Base-by-base conservation (phyloP, 2,329 filamentous ascomycete species). In the Paracamarosporium sp. region DNA sequence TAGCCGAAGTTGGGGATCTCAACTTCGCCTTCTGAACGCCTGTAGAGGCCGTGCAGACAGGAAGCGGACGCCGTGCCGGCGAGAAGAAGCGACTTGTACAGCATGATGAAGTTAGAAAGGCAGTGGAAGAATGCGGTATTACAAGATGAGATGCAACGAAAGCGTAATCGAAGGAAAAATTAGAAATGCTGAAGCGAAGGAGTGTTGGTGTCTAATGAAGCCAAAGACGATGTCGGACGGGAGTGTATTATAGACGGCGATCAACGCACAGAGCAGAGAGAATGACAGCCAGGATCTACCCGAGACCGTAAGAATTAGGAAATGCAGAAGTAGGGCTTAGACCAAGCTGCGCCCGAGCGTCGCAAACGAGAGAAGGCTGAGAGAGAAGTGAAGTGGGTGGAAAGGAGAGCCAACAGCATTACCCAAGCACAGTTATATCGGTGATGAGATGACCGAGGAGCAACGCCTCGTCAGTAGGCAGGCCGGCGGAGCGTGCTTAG, bases 31-130 rank as follows among this genome's bases (percentile, higher is more conserved):
- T 67, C 64, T 30, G 64, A 62, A 27, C 72, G 60, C 65, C 73
- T 71, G 63, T 74, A 67, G 62, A 82, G 79, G 50, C 79, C 79
- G 62, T 79, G 75, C 50, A 79, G 71, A 59, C 79, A 81, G 35
- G 70, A 77, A 31, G 77, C 76, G 17, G 76, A 73, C 51, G 71
- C 73, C 61, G 72, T 72, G 36, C 68, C 63, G 61, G 72, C 73
- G 36, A 75, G 41, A 40, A 74, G 57, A 30, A 76, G 62, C 20
- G 65, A 53, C 24, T 69, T 64, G 65, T 72, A 64, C 53, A 74
- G 67, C 73, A 76, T 76, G 54, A 44, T 72, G 64, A 56, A 51
- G 24, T 28, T 17, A 30, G 20, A 46, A 41, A 40, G 20, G 22
- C n/a, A 24, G 40, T 31, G 41, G 36, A 40, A 36, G 27, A 40